Conservation (phyloP, 2,329 filamentous ascomycete species). For the Dothideomycetes sp. region DNA sequence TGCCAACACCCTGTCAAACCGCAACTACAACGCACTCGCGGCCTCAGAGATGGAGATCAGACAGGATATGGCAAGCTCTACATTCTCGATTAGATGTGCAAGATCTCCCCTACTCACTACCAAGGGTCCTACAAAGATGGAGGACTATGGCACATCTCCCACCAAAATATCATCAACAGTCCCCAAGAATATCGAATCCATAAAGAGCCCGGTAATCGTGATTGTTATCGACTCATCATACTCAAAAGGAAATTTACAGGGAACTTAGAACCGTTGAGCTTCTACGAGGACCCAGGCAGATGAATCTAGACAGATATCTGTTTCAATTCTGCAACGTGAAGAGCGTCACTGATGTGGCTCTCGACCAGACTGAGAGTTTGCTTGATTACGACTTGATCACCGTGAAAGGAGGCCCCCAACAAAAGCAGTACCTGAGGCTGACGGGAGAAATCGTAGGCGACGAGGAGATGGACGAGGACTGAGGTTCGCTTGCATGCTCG, state of each 20-base stretch:
- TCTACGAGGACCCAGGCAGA: not conserved
- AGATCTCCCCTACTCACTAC: not conserved
- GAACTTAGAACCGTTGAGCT: not conserved
- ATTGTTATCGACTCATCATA: slow-evolving; percentile 1
- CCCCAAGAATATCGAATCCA: not conserved
- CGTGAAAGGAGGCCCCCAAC: too few relatives aligned
- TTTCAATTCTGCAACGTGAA: not conserved
- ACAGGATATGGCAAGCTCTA: not conserved
- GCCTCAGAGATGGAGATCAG: not conserved
- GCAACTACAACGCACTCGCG: not conserved
- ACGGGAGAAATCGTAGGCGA: too few relatives aligned
- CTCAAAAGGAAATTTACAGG: not conserved
- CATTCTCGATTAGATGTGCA: not conserved
- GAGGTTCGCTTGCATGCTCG: too few relatives aligned
- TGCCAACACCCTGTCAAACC: not conserved
- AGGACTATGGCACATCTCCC: not conserved
- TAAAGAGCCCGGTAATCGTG: not conserved
- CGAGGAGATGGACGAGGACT: too few relatives aligned
- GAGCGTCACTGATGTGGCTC: not conserved
- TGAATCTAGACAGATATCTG: not conserved
- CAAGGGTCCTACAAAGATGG: not conserved
- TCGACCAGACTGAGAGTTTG: not conserved
- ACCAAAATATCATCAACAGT: not conserved
- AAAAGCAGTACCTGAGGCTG: too few relatives aligned
- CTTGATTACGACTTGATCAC: not conserved